phyloP scores from a whole-genome alignment of 1,139 yeast species.

The Saccharomyces hybrid region DNA sequence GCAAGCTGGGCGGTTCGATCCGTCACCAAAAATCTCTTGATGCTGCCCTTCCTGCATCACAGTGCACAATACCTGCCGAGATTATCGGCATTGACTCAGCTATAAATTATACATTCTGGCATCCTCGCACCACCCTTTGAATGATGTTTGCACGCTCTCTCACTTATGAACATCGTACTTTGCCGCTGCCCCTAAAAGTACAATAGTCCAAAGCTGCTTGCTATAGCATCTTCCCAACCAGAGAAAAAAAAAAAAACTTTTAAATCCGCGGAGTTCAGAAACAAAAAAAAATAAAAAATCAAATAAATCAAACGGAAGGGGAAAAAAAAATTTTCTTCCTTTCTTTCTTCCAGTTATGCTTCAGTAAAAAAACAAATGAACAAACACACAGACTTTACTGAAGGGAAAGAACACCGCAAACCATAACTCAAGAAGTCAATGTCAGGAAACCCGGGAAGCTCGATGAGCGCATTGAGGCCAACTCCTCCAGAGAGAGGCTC shows the following conservation, averaged over 20 bases:
- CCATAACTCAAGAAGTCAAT: constrained; percentile 9
- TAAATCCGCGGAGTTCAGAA: not conserved
- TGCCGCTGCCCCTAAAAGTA: no score
- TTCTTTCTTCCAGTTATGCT: not conserved
- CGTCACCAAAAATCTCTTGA: no score
- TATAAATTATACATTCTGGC: no score
- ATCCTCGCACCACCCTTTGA: no score
- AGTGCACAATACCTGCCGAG: no score
- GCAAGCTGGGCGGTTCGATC: no score
- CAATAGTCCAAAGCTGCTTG: no score
- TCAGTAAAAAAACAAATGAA: not conserved
- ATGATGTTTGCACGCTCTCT: no score
- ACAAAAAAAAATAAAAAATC: not conserved
- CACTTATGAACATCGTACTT: no score
- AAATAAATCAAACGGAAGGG: not conserved
- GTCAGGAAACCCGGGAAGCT: constrained; percentile 37
- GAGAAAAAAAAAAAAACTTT: not conserved
- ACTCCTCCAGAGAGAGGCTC: constrained; percentile 96
- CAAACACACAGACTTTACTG: not conserved
- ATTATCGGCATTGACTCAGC: no score
- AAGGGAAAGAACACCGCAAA: not conserved
- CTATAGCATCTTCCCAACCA: not conserved
- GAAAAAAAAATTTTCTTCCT: not conserved
- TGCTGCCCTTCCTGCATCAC: no score
- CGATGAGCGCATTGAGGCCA: constrained; percentile 55